A percentile compares a stretch with the other conserved stretches of the same genome.
Evolutionary conservation across 108 stramenopile species (phyloP).

Genomic region (Cyclostephanos tholiformis): DNA sequence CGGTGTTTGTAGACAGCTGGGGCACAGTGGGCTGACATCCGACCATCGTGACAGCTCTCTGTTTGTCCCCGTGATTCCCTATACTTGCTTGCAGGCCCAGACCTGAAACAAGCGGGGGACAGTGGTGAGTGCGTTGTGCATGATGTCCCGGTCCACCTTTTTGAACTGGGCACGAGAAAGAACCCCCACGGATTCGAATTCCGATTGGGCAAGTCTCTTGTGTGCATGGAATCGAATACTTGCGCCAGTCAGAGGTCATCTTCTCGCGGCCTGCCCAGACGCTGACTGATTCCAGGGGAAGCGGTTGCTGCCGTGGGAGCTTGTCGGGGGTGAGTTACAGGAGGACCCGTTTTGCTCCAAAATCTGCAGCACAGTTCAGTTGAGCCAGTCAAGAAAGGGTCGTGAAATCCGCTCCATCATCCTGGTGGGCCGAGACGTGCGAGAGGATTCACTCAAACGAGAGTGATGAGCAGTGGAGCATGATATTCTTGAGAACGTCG

Average conservation of each 20-base stretch:
- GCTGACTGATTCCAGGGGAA: constrained; percentile 26
- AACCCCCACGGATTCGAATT: not conserved
- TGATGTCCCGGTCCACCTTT: not conserved
- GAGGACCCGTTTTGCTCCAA: constrained; percentile 7
- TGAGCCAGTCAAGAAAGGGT: not conserved
- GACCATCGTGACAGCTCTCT: not conserved
- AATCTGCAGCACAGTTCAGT: not conserved
- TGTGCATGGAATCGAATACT: not conserved
- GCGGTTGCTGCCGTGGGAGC: not conserved
- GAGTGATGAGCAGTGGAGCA: constrained; percentile 6
- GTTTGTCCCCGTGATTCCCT: constrained; percentile 5
- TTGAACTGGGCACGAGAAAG: not conserved
- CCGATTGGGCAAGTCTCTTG: not conserved
- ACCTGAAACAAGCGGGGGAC: constrained; percentile 4
- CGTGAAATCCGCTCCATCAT: not conserved
- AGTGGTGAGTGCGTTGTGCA: not conserved
- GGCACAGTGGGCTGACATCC: not conserved
- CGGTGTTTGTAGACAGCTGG: not conserved
- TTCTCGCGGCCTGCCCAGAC: constrained; percentile 11
- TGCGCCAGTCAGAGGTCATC: constrained; percentile 13
- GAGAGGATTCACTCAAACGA: constrained; percentile 1
- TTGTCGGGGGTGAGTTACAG: not conserved
- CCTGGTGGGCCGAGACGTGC: constrained; percentile 26
- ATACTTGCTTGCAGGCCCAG: constrained; percentile 13
- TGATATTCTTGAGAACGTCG: constrained; percentile 13